Evolutionary conservation across 2,329 filamentous ascomycete genomes (phyloP).

Genomic region (Xylariaceae sp.): DNA sequence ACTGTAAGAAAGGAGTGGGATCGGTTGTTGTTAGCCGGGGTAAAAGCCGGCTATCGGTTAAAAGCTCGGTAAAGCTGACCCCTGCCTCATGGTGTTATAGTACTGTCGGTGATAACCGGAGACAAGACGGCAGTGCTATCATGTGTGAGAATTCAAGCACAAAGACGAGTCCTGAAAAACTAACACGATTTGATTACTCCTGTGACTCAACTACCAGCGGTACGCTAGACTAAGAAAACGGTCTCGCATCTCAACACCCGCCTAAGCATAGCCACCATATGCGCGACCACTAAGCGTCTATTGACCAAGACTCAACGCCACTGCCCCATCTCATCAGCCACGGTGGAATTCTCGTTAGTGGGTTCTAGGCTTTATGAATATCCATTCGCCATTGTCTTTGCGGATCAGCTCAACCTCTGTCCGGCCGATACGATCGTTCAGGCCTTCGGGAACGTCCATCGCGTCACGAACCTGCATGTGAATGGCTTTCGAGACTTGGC

Average conservation of each 20-base stretch:
- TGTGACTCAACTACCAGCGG: too few species aligned
- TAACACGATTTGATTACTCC: too few species aligned
- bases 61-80: slow-evolving; percentile 13
- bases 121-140: not conserved
- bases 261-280: too few species aligned
- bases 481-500: slow-evolving; percentile 43
- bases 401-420: slow-evolving; percentile 44
- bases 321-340: too few species aligned
- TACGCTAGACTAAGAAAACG: too few species aligned
- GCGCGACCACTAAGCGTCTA: not conserved
- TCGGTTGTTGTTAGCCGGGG: slow-evolving; percentile 6
- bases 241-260: too few species aligned
- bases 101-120: not conserved
- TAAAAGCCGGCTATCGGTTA: slow-evolving; percentile 20
- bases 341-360: not conserved
- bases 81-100: not conserved
- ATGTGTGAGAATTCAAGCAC: too few species aligned
- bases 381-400: slow-evolving; percentile 44
- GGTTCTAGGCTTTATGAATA: slow-evolving; percentile 39
- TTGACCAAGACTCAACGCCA: too few species aligned
- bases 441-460: slow-evolving; percentile 45
- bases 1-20: too few species aligned
- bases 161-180: too few species aligned
- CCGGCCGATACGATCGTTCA: slow-evolving; percentile 43
- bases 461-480: slow-evolving; percentile 39